Conservation (phyloP, 306 rosid species). For the Dryas octopetala region DNA sequence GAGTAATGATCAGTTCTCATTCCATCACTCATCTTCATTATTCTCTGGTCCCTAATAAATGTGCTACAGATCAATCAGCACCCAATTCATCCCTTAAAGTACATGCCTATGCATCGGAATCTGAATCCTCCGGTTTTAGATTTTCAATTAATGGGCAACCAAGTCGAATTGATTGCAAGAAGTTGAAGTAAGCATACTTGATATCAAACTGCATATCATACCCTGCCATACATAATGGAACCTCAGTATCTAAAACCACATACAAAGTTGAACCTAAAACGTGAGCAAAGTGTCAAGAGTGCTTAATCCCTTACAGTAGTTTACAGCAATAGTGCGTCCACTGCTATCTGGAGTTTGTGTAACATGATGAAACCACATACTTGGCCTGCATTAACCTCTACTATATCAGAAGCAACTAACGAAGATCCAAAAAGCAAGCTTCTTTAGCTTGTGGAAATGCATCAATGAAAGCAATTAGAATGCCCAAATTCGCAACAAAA, state of each 20-base stretch:
- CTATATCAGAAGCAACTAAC: background rate
- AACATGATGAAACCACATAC: slow-evolving; percentile 94
- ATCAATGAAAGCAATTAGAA: background rate
- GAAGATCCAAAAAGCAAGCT: background rate
- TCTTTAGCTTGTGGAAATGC: background rate
- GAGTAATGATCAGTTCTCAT: background rate
- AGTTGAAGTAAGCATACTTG: slow-evolving; percentile 79
- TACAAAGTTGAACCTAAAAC: background rate
- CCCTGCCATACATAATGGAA: slow-evolving; percentile 58
- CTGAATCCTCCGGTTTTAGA: slow-evolving; percentile 28
- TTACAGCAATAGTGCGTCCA: slow-evolving; percentile 66
- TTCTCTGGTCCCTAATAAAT: background rate
- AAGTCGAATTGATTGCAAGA: slow-evolving; percentile 57
- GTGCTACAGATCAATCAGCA: background rate
- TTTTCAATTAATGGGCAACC: slow-evolving; percentile 26
- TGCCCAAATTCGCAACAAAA: background rate
- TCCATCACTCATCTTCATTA: background rate
- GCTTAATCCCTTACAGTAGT: slow-evolving; percentile 57
- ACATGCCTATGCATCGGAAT: slow-evolving; percentile 22
- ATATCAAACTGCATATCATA: slow-evolving; percentile 87
- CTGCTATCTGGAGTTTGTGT: slow-evolving; percentile 58
- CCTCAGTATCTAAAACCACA: slow-evolving; percentile 22
- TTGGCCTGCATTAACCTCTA: slow-evolving; percentile 65
- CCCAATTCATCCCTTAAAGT: slow-evolving; percentile 21
- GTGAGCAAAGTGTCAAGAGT: background rate